phyloP scores from a whole-genome alignment of 768 basidiomycete species.

The Kwoniella dejecticola region DNA sequence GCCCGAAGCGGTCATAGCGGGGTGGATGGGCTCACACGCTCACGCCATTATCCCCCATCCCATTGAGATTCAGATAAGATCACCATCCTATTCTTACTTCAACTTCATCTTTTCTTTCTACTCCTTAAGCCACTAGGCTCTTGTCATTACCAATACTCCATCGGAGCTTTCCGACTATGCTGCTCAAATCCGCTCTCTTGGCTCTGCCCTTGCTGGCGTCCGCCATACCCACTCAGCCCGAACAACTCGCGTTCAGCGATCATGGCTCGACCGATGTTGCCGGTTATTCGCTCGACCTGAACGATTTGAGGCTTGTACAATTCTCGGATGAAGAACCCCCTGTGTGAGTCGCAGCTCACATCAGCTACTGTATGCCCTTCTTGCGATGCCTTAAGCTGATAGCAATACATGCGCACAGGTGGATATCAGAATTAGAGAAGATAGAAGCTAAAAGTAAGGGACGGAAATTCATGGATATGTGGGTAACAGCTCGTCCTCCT shows the following conservation, averaged over 20 bases:
- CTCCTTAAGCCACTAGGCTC: background rate
- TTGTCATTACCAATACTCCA: slow-evolving; percentile 1
- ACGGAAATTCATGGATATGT: slow-evolving; percentile 81
- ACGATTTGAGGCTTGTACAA: slow-evolving; percentile 72
- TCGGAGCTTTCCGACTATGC: slow-evolving; percentile 34
- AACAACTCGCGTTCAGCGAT: slow-evolving; percentile 23
- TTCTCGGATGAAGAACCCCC: slow-evolving; percentile 67
- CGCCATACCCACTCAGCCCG: slow-evolving; percentile 27
- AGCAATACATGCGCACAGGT: slow-evolving; percentile 41
- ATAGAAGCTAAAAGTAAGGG: slow-evolving; percentile 76
- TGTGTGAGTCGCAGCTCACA: slow-evolving; percentile 51
- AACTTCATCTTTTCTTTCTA: slow-evolving; percentile 2
- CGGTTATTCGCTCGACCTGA: slow-evolving; percentile 73
- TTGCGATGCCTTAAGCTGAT: background rate
- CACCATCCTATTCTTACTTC: background rate
- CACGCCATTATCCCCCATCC: slow-evolving; percentile 1
- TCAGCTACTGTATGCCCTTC: background rate
- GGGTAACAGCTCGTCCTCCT: slow-evolving; percentile 6
- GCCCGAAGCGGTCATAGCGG: slow-evolving; percentile 13
- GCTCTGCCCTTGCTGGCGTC: slow-evolving; percentile 38
- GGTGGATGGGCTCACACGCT: background rate
- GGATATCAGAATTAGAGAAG: slow-evolving; percentile 92
- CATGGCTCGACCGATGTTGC: slow-evolving; percentile 52
- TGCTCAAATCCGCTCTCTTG: slow-evolving; percentile 32
- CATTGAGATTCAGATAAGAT: background rate